Evolutionary conservation across 805 yeast genomes (phyloP).

Genomic region (Cyberlindnera xishuangbannaensis): DNA sequence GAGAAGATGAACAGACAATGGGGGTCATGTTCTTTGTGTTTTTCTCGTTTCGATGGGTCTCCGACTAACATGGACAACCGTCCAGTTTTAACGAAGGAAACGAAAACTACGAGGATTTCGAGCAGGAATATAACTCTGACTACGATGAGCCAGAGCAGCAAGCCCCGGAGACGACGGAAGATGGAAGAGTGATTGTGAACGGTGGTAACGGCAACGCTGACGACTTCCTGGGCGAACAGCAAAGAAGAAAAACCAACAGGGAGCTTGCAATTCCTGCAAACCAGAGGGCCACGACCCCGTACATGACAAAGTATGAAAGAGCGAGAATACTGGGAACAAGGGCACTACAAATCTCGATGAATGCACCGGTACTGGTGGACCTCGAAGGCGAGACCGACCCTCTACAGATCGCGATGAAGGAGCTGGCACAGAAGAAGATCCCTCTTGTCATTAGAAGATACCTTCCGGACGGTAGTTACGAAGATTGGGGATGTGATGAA

Average conservation of each 20-base stretch:
- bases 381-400: conserved; percentile 99
- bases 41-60: not conserved
- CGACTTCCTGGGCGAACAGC: conserved; percentile 35
- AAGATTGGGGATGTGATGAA: conserved; percentile 99
- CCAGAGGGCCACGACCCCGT: conserved; percentile 91
- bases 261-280: conserved; percentile 88
- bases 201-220: conserved; percentile 59
- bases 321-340: conserved; percentile 97
- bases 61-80: conserved; percentile 3
- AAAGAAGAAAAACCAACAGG: conserved; percentile 57
- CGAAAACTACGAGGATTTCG: conserved; percentile 74
- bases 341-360: conserved; percentile 95
- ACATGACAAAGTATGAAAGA: conserved; percentile 97
- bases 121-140: conserved; percentile 78
- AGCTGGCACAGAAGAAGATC: conserved; percentile 87
- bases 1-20: too few species aligned
- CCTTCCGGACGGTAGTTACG: conserved; percentile 93
- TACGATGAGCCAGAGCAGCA: conserved; percentile 41
- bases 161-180: conserved; percentile 40
- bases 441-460: conserved; percentile 95
- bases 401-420: conserved; percentile 95
- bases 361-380: conserved; percentile 97
- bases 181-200: conserved; percentile 66
- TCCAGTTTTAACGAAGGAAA: conserved; percentile 58
- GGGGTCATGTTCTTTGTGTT: too few species aligned